These are phyloP conservation scores for Cryptococcus sp. DNA, from an alignment of 1,284 basidiomycete species.

Conservation along the genomic window DNA sequence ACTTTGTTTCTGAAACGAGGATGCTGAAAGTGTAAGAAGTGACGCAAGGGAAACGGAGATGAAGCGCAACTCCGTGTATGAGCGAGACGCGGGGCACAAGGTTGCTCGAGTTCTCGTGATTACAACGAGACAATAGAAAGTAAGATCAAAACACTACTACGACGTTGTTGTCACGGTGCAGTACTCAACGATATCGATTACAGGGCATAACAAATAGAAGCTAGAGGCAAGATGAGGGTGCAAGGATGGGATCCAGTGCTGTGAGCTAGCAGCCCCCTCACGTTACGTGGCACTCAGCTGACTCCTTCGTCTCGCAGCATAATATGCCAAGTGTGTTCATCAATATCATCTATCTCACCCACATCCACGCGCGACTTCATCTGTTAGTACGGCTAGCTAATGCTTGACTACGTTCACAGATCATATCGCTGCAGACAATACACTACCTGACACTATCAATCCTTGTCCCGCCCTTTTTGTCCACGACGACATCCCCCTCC, in stretches of 20 bases:
- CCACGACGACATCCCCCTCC: conserved; percentile 69
- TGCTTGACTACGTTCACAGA: conserved; percentile 62
- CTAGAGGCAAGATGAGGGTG: conserved; percentile 39
- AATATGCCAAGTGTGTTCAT: conserved; percentile 50
- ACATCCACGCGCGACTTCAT: too few species aligned
- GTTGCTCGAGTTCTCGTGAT: too few species aligned
- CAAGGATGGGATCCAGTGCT: conserved; percentile 56
- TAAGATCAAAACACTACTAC: neutral
- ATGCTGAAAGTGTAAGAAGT: too few species aligned
- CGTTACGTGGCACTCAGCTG: conserved; percentile 18
- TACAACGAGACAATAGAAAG: too few species aligned
- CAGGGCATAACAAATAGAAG: too few species aligned
- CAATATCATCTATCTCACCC: neutral
- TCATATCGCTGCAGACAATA: conserved; percentile 84
- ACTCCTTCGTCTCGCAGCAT: conserved; percentile 34
- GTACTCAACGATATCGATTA: too few species aligned
- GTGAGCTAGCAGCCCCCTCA: too few species aligned
- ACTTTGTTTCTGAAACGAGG: too few species aligned
- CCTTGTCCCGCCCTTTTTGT: conserved; percentile 77
- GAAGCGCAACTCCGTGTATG: neutral
- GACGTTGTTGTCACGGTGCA: neutral
- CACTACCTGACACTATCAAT: conserved; percentile 88
- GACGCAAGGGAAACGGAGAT: too few species aligned
- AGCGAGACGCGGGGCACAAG: neutral
- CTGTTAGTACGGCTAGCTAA: too few species aligned